These are phyloP conservation scores for Miscanthus lutarioriparius DNA, from an alignment of 176 grass and related monocot species.

Conservation along the genomic window DNA sequence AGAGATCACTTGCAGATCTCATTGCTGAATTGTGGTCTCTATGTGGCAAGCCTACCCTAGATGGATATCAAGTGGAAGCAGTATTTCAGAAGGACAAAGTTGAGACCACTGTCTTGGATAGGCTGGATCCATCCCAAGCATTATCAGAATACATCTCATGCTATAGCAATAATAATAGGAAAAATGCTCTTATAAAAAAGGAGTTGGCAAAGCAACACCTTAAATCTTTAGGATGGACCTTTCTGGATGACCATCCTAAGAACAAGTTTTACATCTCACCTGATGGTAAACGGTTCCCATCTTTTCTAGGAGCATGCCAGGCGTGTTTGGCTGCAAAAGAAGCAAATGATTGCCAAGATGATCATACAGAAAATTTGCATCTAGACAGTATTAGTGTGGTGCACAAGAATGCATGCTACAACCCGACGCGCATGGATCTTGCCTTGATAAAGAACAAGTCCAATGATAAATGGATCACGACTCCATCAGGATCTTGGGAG, in stretches of 20 bases:
- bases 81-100: constrained; percentile 2
- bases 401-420: neutral
- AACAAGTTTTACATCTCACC: constrained; percentile 59
- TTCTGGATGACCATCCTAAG: constrained; percentile 35
- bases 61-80: constrained; percentile 12
- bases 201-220: constrained; percentile 51
- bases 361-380: constrained; percentile 14
- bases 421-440: constrained; percentile 15
- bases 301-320: constrained; percentile 65
- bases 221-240: constrained; percentile 55
- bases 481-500: constrained; percentile 39
- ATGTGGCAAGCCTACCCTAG: constrained; percentile 22
- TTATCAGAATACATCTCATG: constrained; percentile 54
- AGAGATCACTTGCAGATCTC: constrained; percentile 42
- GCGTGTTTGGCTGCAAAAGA: constrained; percentile 35
- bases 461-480: constrained; percentile 8
- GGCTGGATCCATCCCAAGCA: constrained; percentile 29
- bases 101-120: constrained; percentile 31
- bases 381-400: neutral
- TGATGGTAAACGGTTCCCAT: constrained; percentile 48
- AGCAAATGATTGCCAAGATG: neutral
- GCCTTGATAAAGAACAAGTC: constrained; percentile 7
- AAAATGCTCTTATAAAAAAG: constrained; percentile 32
- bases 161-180: constrained; percentile 28
- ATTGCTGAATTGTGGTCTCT: constrained; percentile 50